Percentiles rank a stretch among this genome's conserved stretches.
Evolutionary conservation across 2,329 filamentous ascomycete species (phyloP).

Genomic region (Calonectria hawksworthii): DNA sequence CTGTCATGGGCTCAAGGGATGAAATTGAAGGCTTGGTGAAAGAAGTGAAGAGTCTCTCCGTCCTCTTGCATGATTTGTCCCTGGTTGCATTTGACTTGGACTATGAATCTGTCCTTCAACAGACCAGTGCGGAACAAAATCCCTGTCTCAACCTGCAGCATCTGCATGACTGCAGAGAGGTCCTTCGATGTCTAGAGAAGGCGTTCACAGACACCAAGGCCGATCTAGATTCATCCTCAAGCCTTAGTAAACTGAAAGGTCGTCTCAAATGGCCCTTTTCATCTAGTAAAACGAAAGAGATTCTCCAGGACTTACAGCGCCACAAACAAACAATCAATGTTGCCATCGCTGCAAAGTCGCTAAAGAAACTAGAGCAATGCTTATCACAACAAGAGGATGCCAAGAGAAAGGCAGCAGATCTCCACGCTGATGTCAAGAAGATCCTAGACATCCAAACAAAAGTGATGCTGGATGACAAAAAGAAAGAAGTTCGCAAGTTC

Average conservation of each 20-base stretch:
- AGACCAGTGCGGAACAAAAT: background rate
- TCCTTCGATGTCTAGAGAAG: constrained; percentile 6
- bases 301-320: background rate
- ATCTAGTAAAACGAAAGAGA: constrained; percentile 3
- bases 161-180: constrained; percentile 14
- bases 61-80: background rate
- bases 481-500: background rate
- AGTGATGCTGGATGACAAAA: background rate
- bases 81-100: constrained; percentile 23
- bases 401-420: background rate
- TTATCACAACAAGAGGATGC: constrained; percentile 4
- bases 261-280: constrained; percentile 27
- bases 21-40: constrained; percentile 6
- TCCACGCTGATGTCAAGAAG: background rate
- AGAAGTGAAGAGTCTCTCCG: constrained; percentile 14
- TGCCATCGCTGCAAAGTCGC: constrained; percentile 2
- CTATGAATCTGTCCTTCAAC: no score
- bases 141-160: background rate
- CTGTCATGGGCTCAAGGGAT: background rate
- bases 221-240: background rate
- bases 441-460: constrained; percentile 7
- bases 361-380: background rate
- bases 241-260: background rate
- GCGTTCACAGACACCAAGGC: background rate
- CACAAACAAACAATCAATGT: constrained; percentile 26